Conservation (phyloP, 176 grass and related monocot species). For the Musa troglodytarum region DNA sequence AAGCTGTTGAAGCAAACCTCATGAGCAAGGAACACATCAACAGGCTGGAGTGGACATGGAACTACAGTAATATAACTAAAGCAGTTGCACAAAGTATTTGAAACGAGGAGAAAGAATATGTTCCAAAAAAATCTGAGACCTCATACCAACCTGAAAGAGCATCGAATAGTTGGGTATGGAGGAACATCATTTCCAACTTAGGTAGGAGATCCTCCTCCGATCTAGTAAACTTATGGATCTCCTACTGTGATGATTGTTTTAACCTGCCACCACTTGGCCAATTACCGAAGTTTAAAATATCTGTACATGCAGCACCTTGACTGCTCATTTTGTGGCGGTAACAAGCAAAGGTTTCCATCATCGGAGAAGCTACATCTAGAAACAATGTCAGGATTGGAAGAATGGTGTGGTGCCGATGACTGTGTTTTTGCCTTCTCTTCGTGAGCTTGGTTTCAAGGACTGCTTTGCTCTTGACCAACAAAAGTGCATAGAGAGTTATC, state of each 20-base stretch:
- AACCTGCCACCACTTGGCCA: constrained; percentile 24
- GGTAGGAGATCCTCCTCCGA: constrained; percentile 18
- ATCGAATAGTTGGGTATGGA: constrained; percentile 12
- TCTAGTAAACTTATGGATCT: constrained; percentile 9
- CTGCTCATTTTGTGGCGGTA: constrained; percentile 18
- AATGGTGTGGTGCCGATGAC: too few species aligned
- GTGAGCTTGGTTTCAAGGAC: too few species aligned
- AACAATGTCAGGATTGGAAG: too few species aligned
- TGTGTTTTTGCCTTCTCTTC: too few species aligned
- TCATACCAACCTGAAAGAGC: constrained; percentile 16
- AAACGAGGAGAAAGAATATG: background rate
- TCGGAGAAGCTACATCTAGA: constrained; percentile 34
- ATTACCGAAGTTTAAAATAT: constrained; percentile 18
- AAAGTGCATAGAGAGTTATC: too few species aligned
- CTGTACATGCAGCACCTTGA: constrained; percentile 11
- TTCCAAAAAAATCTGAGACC: constrained; percentile 16
- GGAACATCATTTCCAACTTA: constrained; percentile 17
- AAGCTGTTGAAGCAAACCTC: constrained; percentile 3
- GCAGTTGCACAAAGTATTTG: background rate
- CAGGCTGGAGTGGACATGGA: constrained; percentile 6
- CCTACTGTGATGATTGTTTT: constrained; percentile 8
- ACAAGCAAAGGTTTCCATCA: constrained; percentile 2
- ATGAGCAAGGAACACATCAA: constrained; percentile 9
- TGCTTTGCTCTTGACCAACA: too few species aligned
- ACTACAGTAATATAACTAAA: background rate